Evolutionary conservation across 768 basidiomycete genomes (phyloP).

Genomic region (Hemileccinum rubropunctum): DNA sequence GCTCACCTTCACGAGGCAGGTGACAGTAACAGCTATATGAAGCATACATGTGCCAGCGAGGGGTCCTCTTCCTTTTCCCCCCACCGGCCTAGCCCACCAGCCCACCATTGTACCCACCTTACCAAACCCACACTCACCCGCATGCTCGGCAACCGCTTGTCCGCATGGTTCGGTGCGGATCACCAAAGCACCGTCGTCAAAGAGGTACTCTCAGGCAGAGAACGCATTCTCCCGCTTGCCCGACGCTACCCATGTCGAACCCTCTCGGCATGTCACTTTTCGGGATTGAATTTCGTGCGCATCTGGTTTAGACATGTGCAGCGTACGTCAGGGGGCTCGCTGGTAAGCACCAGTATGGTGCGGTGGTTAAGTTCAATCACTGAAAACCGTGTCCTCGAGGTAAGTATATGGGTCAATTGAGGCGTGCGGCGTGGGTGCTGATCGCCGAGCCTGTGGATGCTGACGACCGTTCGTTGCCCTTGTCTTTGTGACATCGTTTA

Average conservation of each 20-base stretch:
- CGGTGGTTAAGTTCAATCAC: conserved; percentile 14
- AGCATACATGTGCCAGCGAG: not conserved
- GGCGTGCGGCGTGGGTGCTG: not conserved
- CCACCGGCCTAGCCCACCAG: no score
- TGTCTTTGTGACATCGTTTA: conserved; percentile 17
- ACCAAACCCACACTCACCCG: not conserved
- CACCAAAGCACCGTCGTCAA: conserved; percentile 4
- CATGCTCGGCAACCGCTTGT: conserved; percentile 17
- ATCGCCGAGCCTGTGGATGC: not conserved
- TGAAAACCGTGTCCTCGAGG: conserved; percentile 18
- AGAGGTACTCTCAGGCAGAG: conserved; percentile 32
- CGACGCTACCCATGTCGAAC: conserved; percentile 43
- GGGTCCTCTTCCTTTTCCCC: not conserved
- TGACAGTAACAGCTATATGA: conserved; percentile 16
- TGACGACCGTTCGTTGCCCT: not conserved
- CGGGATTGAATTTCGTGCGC: conserved; percentile 60
- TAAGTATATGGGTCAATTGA: conserved; percentile 5
- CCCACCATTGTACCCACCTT: not conserved
- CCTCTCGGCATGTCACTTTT: conserved; percentile 55
- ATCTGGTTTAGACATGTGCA: conserved; percentile 35
- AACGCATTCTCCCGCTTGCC: conserved; percentile 43
- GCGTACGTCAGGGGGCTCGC: conserved; percentile 1
- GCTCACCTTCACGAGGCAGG: conserved; percentile 15
- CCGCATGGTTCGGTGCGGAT: conserved; percentile 11
- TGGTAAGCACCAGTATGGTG: not conserved